Evolutionary conservation across 129 eudicot genomes (phyloP), one percentile per base, ranked within the genome.

Genomic region (Ambrosia trifida): DNA sequence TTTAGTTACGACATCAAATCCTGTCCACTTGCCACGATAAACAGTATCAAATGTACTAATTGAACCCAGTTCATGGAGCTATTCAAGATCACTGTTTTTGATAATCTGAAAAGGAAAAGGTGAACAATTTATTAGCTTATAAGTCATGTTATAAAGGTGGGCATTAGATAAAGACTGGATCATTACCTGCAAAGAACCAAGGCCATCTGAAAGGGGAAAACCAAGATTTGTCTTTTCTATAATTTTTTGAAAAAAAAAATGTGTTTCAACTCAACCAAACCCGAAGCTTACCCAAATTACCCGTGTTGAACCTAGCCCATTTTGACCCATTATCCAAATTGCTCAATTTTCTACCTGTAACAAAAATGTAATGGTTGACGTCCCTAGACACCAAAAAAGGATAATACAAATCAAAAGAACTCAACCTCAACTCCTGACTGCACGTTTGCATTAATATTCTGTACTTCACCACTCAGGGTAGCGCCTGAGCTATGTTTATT

Each of bases 21-120:
- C 98, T 80, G 96, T 92, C 98, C 98, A 92, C 70, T 89, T 92
- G 11, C 98, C 98, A 68, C 89, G 95, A 82, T 89, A 93, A 49
- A 93, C 98, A 45, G 98, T 93, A 52, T 96, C 98, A 82, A 85
- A 89, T 45, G 98, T 93, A 56, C 98, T 96, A n/a, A n/a, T n/a
- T 32, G 95, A 89, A 64, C 98, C 98, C 82, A 93, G 76, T 70
- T 93, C 98, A 11, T 86, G 90, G 56, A 93, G 84, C 87, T 89
- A 96, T 83, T 93, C 98, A 58, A 93, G 95, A 63, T 93, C 98
- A 62, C 56, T 75, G 69, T 93, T 92, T 59, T 82, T 86, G 51
- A 92, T 92, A 7, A 89, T 85, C 98, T 92, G 70, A 38, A 63
- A 49, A 35, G 4, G 33, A 36, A 65, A 69, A 64, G 6, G 40